Conservation (phyloP, 495 filamentous ascomycete genomes). For the Massariosphaeria phaeospora region DNA sequence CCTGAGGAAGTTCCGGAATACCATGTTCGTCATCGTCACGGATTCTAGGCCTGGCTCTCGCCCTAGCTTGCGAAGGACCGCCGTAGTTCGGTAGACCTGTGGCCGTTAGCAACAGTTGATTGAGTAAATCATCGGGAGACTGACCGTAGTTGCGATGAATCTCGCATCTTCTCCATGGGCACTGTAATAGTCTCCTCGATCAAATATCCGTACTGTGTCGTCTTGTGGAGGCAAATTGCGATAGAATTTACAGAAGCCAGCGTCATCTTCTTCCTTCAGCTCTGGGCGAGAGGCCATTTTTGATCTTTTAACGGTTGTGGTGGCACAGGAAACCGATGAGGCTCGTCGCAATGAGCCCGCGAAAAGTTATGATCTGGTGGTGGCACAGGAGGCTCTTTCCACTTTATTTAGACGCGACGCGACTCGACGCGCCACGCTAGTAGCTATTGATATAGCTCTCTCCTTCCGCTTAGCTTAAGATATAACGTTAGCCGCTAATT, state of each 20-base stretch:
- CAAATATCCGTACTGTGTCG: slow-evolving; percentile 83
- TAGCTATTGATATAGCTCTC: too few relatives aligned
- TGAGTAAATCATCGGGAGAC: slow-evolving; percentile 28
- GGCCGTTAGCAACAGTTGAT: slow-evolving; percentile 1
- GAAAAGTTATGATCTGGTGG: too few relatives aligned
- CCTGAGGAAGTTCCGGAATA: slow-evolving; percentile 91
- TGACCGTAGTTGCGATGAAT: slow-evolving; percentile 82
- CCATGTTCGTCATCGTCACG: slow-evolving; percentile 87
- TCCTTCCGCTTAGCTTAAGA: too few relatives aligned
- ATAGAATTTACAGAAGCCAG: slow-evolving; percentile 92
- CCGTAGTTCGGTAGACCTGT: slow-evolving; percentile 93
- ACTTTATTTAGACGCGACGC: too few relatives aligned
- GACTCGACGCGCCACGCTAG: too few relatives aligned
- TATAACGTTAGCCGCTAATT: too few relatives aligned
- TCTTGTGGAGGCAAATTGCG: slow-evolving; percentile 64
- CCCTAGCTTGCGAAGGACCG: slow-evolving; percentile 85
- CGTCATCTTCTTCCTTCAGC: slow-evolving; percentile 93
- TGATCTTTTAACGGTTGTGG: too few relatives aligned
- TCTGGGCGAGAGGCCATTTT: slow-evolving; percentile 87
- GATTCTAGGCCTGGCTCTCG: slow-evolving; percentile 78
- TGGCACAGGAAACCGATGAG: too few relatives aligned
- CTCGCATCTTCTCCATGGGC: slow-evolving; percentile 88
- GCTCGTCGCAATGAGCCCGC: too few relatives aligned
- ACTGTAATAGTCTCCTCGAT: slow-evolving; percentile 91
- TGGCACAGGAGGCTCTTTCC: too few relatives aligned